phyloP scores from a whole-genome alignment of 208 protist genomes.

The Leishmania arabica region DNA sequence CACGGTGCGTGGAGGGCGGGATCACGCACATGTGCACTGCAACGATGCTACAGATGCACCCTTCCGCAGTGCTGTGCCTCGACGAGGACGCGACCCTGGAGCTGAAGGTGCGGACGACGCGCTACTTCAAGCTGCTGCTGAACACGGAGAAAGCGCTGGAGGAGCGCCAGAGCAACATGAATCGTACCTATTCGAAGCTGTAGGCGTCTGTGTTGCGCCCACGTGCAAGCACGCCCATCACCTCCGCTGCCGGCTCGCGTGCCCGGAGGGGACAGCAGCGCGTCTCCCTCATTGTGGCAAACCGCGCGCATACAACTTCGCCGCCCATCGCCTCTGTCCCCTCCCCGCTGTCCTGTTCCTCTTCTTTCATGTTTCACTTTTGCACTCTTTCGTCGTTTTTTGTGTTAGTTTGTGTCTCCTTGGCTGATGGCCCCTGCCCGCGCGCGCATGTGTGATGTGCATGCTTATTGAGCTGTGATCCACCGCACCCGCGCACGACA shows the following conservation, averaged over 20 bases:
- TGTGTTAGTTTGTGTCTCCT: not conserved
- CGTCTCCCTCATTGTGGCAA: not conserved
- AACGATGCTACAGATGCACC: conserved; percentile 90
- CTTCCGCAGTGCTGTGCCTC: conserved; percentile 85
- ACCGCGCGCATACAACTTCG: not conserved
- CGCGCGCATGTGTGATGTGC: not conserved
- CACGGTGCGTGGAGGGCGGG: conserved; percentile 90
- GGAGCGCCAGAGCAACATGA: conserved; percentile 53
- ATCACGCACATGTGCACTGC: conserved; percentile 94
- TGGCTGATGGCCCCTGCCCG: not conserved
- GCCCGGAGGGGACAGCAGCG: not conserved
- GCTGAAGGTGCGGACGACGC: conserved; percentile 93
- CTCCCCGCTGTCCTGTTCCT: not conserved
- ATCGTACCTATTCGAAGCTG: conserved; percentile 35
- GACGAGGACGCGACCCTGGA: conserved; percentile 93
- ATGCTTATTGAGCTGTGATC: not conserved
- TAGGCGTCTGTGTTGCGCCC: conserved; percentile 23
- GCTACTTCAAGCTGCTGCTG: conserved; percentile 93
- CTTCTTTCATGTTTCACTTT: not conserved
- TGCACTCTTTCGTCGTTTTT: not conserved
- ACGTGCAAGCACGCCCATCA: too few relatives aligned
- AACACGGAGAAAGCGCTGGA: conserved; percentile 65
- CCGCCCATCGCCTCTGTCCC: not conserved
- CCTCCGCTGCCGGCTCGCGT: not conserved
- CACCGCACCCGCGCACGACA: not conserved